Evolutionary conservation across 2,329 filamentous ascomycete species (phyloP), one percentile per base, ranked within the genome.

Genomic region (Tolypocladium paradoxum): DNA sequence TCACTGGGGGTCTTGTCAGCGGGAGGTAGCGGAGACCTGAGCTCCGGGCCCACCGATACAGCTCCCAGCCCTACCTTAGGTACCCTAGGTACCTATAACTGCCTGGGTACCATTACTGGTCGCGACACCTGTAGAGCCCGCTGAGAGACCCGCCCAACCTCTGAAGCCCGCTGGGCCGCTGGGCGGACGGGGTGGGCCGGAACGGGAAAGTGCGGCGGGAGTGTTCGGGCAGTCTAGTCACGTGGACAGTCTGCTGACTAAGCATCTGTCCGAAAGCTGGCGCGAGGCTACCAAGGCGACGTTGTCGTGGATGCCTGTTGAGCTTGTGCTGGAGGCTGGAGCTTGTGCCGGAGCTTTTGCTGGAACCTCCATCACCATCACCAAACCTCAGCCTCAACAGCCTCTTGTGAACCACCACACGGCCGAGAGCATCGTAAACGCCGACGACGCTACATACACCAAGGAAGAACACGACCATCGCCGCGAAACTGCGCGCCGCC

Each of bases 1-100:
- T 37, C 33, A 37, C 48, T 22, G 34, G n/a, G 34, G 48, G n/a
- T 37, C 55, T 59, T 62, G 64, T 59, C 61, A 58, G 43, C 43
- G 47, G 38, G 54, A 58, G 48, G 58, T 60, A 61, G 59, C 57
- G 51, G 55, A 11, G 54, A 53, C 55, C 50, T 55, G 18, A 45
- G 35, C 48, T 24, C 33, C 33, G 18, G 24, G 34, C 33, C 31
- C 43, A 16, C 43, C 24, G 43, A n/a, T n/a, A n/a, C n/a, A n/a
- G n/a, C n/a, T n/a, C n/a, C n/a, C n/a, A n/a, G n/a, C n/a, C n/a
- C n/a, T n/a, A n/a, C n/a, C n/a, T n/a, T n/a, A n/a, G n/a, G n/a
- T n/a, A n/a, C n/a, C n/a, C n/a, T n/a, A n/a, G n/a, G n/a, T n/a
- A n/a, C n/a, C n/a, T n/a, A n/a, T n/a, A n/a, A n/a, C n/a, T n/a